Conservation (phyloP, 164 flowering plant species). For the Magnolia kwangsiensis region DNA sequence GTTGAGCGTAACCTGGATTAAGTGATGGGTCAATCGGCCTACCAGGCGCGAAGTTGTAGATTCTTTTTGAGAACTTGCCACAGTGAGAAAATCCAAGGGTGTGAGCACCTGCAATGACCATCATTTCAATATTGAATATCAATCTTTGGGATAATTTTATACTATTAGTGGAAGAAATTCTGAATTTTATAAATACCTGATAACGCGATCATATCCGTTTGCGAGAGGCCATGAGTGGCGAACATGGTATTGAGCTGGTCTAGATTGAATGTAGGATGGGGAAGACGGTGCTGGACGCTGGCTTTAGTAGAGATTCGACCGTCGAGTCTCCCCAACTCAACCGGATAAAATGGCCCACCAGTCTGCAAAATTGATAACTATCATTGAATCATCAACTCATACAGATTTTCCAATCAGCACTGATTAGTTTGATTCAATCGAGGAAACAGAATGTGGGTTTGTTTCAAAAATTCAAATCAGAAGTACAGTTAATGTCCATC, state of each 20-base stretch:
- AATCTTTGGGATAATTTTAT: background rate
- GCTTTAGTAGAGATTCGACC: conserved; percentile 46
- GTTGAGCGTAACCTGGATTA: conserved; percentile 27
- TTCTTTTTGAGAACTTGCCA: conserved; percentile 33
- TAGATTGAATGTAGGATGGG: conserved; percentile 46
- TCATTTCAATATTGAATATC: background rate
- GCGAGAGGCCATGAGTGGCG: conserved; percentile 38
- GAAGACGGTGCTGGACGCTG: conserved; percentile 44
- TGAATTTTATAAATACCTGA: conserved; percentile 42
- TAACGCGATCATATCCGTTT: conserved; percentile 60
- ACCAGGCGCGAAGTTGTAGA: conserved; percentile 26
- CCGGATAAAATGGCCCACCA: conserved; percentile 68
- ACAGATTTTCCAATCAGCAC: background rate
- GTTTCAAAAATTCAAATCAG: background rate
- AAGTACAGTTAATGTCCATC: no score
- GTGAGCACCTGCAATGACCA: conserved; percentile 27
- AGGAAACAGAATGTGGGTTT: background rate
- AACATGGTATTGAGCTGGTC: conserved; percentile 59
- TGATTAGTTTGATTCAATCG: background rate
- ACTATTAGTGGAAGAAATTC: background rate
- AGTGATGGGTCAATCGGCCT: conserved; percentile 33
- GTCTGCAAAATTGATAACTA: conserved; percentile 27
- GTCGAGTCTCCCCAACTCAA: conserved; percentile 69
- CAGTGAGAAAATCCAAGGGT: conserved; percentile 55
- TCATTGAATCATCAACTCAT: background rate